Evolutionary conservation across 1,139 yeast genomes (phyloP).

Genomic region (Kodamaea sp.): DNA sequence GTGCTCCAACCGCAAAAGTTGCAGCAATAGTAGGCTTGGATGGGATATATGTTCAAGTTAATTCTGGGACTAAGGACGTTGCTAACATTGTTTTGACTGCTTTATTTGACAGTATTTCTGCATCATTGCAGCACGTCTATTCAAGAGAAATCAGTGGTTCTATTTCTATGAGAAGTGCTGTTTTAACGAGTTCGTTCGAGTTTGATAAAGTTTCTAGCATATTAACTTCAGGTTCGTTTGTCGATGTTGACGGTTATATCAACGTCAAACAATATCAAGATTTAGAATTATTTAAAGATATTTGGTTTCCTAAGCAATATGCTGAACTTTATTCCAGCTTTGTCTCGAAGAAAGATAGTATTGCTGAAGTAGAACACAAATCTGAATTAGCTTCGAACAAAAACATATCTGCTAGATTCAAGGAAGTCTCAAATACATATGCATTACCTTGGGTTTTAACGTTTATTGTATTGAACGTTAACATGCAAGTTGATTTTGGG

Average conservation of each 20-base stretch:
- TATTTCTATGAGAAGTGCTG: conserved; percentile 49
- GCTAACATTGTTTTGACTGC: conserved; percentile 42
- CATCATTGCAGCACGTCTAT: conserved; percentile 83
- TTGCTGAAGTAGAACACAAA: conserved; percentile 5
- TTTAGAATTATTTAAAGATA: conserved; percentile 73
- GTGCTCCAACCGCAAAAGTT: conserved; percentile 92
- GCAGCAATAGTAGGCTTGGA: conserved; percentile 77
- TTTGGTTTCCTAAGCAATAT: conserved; percentile 61
- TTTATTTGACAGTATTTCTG: conserved; percentile 50
- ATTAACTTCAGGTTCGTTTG: conserved; percentile 51
- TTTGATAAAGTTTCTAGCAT: conserved; percentile 33
- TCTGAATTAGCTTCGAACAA: conserved; percentile 30
- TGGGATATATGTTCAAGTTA: conserved; percentile 56
- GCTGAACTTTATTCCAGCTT: conserved; percentile 10
- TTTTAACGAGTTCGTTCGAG: conserved; percentile 38
- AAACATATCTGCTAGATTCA: conserved; percentile 50
- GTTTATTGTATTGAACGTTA: conserved; percentile 50
- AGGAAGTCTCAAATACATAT: conserved; percentile 58
- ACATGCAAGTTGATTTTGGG: conserved; percentile 70
- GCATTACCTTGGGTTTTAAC: conserved; percentile 78
- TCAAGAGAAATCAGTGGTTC: conserved; percentile 88
- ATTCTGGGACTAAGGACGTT: conserved; percentile 45
- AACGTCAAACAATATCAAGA: conserved; percentile 87
- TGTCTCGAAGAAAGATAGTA: conserved; percentile 7
- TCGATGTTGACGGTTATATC: conserved; percentile 58